phyloP scores from a whole-genome alignment of 345 rosid species.

The Citrus medica region DNA sequence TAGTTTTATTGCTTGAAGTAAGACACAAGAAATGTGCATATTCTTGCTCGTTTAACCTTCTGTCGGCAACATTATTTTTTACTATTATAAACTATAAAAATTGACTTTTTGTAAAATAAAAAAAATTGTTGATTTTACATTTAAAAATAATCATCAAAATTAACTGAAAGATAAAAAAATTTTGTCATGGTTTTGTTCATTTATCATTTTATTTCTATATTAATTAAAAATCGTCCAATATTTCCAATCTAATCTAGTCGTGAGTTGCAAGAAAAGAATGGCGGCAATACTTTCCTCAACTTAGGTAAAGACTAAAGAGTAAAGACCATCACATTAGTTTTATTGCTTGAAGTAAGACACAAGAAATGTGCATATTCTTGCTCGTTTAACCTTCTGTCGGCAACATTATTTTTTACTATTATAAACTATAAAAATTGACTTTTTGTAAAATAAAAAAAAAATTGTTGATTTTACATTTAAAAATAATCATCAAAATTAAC shows the following conservation, averaged over 20 bases:
- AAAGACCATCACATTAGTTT: neutral
- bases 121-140: too few relatives aligned
- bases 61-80: neutral
- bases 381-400: too few relatives aligned
- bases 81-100: too few relatives aligned
- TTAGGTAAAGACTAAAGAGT: neutral
- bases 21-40: neutral
- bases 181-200: neutral
- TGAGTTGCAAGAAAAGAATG: neutral
- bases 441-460: neutral
- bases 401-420: neutral
- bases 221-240: too few relatives aligned
- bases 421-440: neutral
- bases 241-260: neutral
- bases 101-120: neutral
- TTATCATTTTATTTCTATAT: too few relatives aligned
- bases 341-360: neutral
- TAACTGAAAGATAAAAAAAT: too few relatives aligned
- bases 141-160: too few relatives aligned
- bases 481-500: too few relatives aligned
- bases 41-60: neutral
- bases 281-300: neutral
- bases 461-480: too few relatives aligned
- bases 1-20: neutral
- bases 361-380: neutral